Evolutionary conservation across 352 stramenopile species (phyloP), one percentile per base, ranked within the genome.

Genomic region (Bremia lactucae): DNA sequence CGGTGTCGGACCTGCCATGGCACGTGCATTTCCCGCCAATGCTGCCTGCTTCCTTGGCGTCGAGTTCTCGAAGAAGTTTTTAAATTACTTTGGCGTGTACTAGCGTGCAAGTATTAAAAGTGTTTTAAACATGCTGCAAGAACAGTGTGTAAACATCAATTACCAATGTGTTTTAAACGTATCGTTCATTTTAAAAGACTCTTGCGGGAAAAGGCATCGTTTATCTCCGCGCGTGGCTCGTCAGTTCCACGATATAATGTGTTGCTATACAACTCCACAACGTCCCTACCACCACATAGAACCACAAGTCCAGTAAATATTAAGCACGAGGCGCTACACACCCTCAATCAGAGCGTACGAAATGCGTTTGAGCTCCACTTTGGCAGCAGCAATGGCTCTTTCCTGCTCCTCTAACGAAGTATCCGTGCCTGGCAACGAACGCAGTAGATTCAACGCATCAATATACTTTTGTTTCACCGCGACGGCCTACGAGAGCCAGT

Each of bases 11-110:
- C 94, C 95, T 26, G 94, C 94, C 21, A 88, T 98, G 68, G 85
- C 87, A 8, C 82, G 85, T 51, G 95, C 95, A 10, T 98, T 98
- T 71, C 77, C 77, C 16, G 94, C 95, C 10, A 98, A 98, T 54
- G 95, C 95, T 6, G 91, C 94, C 5, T 98, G 95, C 62, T 98
- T 98, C 62, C 55, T 92, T 1, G 80, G 80, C 33, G 74, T 92
- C 13, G 80, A 92, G 52, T 85, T 90, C 53, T 92, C 80, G 31
- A 87, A 87, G 58, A 89, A 87, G 60, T 77, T 85, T 48, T 56
- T 92, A 21, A 67, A 53, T 34, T 72, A 62, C 44, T 72, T 88
- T 14, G 80, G 77, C 31, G 65, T 89, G 47, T 83, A 89, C 57
- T 91, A 84, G 20, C 7, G 19, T 36, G 28, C 21, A 44, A 24